phyloP scores from a whole-genome alignment of 257 asterid species.

The Solanum ossicruentum region DNA sequence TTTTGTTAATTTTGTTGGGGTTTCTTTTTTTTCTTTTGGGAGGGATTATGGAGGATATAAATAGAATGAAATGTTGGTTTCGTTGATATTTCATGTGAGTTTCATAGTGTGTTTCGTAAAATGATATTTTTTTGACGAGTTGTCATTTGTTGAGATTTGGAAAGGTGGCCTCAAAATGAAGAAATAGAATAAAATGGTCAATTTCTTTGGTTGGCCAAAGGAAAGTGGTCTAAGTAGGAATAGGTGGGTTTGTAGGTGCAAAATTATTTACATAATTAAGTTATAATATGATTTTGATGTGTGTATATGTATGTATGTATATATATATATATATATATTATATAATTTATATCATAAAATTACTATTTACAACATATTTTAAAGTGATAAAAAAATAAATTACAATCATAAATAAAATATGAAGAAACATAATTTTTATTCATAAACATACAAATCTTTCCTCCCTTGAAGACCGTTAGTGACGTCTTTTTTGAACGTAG shows the following conservation, averaged over 20 bases:
- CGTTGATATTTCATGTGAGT: conserved; percentile 48
- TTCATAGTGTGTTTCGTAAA: conserved; percentile 28
- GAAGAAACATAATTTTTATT: too few species aligned
- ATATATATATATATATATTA: too few species aligned
- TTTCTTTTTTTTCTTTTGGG: not conserved
- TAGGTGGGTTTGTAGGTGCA: not conserved
- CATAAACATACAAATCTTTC: too few species aligned
- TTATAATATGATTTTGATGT: not conserved
- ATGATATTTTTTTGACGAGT: conserved; percentile 14
- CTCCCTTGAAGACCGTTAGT: too few species aligned
- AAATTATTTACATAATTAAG: not conserved
- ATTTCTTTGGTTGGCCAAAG: not conserved
- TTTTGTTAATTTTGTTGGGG: too few species aligned
- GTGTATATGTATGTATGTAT: too few species aligned
- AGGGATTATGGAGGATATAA: not conserved
- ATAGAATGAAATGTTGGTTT: conserved; percentile 14
- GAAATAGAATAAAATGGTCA: not conserved
- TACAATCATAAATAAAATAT: too few species aligned
- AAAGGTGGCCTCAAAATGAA: conserved; percentile 22
- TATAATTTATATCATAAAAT: too few species aligned
- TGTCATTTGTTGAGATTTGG: conserved; percentile 14
- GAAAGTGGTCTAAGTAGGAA: not conserved
- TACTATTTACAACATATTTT: too few species aligned
- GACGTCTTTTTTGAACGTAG: too few species aligned
- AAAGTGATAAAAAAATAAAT: too few species aligned